Conservation (phyloP, 1,139 yeast genomes). For the Debaryomycetaceae sp. region DNA sequence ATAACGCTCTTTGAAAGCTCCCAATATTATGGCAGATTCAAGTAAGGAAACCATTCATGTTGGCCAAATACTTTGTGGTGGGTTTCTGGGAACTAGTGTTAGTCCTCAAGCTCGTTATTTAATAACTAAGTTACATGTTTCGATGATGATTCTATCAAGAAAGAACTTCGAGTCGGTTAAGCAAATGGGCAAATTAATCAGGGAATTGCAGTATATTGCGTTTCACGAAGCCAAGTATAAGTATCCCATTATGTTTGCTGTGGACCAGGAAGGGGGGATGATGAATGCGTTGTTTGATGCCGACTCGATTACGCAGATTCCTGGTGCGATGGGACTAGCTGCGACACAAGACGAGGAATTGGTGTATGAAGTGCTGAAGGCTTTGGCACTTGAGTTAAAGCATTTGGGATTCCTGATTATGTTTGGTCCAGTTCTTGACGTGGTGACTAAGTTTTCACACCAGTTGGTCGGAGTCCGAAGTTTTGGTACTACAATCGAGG, state of each 20-base stretch:
- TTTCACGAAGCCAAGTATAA: conserved; percentile 47
- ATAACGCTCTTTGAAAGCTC: too few species aligned
- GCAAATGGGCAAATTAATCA: conserved; percentile 49
- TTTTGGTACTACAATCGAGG: conserved; percentile 60
- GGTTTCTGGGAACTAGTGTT: conserved; percentile 57
- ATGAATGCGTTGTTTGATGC: conserved; percentile 57
- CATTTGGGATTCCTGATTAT: conserved; percentile 56
- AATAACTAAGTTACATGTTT: conserved; percentile 52
- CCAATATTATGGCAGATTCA: too few species aligned
- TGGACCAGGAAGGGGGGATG: conserved; percentile 81
- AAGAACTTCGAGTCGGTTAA: conserved; percentile 52
- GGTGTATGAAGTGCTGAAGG: conserved; percentile 54
- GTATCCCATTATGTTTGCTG: conserved; percentile 67
- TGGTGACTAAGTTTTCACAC: conserved; percentile 54
- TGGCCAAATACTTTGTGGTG: conserved; percentile 62
- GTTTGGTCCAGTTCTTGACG: conserved; percentile 65
- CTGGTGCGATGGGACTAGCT: conserved; percentile 64
- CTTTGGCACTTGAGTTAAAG: conserved; percentile 52
- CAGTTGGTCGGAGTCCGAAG: conserved; percentile 62
- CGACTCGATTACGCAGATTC: conserved; percentile 53
- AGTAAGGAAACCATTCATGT: conserved; percentile 13
- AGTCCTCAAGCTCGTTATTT: conserved; percentile 56
- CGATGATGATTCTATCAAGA: conserved; percentile 55
- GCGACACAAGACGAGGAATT: conserved; percentile 52
- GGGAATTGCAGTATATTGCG: conserved; percentile 57